Conservation (phyloP, 495 filamentous ascomycete genomes). For the Parmelia sp. region DNA sequence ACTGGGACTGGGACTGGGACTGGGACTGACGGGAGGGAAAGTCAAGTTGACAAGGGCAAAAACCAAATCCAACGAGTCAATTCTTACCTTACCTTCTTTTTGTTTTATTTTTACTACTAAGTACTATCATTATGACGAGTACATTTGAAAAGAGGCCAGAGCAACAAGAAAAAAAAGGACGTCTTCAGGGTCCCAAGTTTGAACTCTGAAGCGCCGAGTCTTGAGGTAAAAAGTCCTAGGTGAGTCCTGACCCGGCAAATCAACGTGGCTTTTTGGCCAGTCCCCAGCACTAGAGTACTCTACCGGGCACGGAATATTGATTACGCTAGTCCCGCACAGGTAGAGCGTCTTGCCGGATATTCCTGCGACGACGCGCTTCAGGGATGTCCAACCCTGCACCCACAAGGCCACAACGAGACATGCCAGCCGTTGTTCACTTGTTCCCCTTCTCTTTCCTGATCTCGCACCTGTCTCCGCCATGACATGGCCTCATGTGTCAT, state of each 20-base stretch:
- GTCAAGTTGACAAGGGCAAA: too few species aligned
- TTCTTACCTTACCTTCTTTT: too few species aligned
- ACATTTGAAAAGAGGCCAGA: too few species aligned
- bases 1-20: too few species aligned
- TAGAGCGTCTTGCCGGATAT: background rate
- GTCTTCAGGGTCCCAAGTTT: background rate
- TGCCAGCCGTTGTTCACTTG: background rate
- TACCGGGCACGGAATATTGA: background rate
- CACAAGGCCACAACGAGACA: background rate
- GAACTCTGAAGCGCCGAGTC: too few species aligned
- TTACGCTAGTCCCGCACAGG: background rate
- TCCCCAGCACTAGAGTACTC: background rate
- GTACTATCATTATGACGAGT: too few species aligned
- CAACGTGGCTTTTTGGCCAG: slow-evolving; percentile 21
- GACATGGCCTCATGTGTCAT: background rate
- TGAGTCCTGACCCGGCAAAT: slow-evolving; percentile 22
- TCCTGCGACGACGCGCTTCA: slow-evolving; percentile 9
- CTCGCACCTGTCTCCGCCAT: background rate
- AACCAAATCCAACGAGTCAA: too few species aligned
- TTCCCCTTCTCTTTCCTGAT: too few species aligned
- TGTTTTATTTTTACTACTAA: too few species aligned
- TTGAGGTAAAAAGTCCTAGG: too few species aligned
- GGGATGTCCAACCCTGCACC: background rate
- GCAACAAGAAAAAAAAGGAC: background rate
- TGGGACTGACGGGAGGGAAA: too few species aligned